A percentile compares a stretch with the other conserved stretches of the same genome.
Conservation (phyloP, 2,329 filamentous ascomycete species). For the Decorospora gaudefroyi region DNA sequence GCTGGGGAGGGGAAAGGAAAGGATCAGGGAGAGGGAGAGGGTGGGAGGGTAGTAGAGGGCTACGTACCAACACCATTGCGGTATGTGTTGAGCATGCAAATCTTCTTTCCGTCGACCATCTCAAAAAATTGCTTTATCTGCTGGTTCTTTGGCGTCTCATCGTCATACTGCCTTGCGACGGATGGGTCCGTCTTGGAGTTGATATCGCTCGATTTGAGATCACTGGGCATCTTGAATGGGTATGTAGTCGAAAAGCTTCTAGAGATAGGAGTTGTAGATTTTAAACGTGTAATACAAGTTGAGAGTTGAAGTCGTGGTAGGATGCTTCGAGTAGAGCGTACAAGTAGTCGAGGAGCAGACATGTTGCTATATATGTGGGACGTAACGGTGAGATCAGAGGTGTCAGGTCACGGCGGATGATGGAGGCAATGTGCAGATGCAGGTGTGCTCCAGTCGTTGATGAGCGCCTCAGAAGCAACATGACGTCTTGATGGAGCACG, state of each 20-base stretch:
- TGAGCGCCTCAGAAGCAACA: conserved; percentile 14
- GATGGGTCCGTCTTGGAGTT: conserved; percentile 53
- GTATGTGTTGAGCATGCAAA: conserved; percentile 52
- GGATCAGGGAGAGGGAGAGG: neutral
- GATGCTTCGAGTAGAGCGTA: conserved; percentile 14
- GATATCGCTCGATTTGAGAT: conserved; percentile 49
- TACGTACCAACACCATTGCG: conserved; percentile 48
- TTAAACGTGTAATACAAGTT: neutral
- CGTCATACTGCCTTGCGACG: conserved; percentile 57
- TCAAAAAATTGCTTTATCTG: conserved; percentile 56
- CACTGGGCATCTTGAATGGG: conserved; percentile 52
- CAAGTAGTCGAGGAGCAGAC: conserved; percentile 24
- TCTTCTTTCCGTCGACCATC: conserved; percentile 53
- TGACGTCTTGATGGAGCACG: conserved; percentile 27
- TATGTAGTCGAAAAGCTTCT: conserved; percentile 27
- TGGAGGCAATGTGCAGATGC: conserved; percentile 2
- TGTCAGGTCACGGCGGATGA: conserved; percentile 8
- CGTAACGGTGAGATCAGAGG: conserved; percentile 31
- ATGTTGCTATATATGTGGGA: conserved; percentile 18
- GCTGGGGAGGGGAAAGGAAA: neutral
- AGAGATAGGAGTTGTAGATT: neutral
- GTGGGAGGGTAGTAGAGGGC: neutral
- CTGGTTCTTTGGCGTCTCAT: conserved; percentile 49
- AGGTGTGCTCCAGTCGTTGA: conserved; percentile 9
- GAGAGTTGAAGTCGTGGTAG: conserved; percentile 11